A percentile compares a stretch with the other conserved stretches of the same genome.
phyloP scores from a whole-genome alignment of 1,139 yeast genomes.

The Magnusiomyces sp. region DNA sequence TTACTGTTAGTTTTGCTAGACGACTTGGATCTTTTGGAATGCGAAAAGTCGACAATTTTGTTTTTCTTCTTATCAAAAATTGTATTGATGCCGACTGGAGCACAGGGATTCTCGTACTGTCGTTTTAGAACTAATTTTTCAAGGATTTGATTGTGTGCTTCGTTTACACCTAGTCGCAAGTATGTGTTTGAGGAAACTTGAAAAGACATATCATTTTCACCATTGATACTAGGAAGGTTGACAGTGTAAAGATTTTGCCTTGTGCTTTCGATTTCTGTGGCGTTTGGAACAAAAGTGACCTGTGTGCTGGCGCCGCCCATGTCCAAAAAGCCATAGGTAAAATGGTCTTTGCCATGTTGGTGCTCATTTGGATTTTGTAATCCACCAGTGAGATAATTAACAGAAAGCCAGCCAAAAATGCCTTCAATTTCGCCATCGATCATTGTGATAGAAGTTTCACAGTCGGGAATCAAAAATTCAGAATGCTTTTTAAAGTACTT shows the following conservation, averaged over 20 bases:
- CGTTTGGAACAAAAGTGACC: slow-evolving; percentile 65
- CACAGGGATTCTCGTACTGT: slow-evolving; percentile 38
- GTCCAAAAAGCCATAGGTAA: slow-evolving; percentile 67
- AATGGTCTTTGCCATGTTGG: slow-evolving; percentile 44
- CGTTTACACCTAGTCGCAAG: slow-evolving; percentile 68
- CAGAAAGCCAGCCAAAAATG: slow-evolving; percentile 70
- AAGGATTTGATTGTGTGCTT: slow-evolving; percentile 50
- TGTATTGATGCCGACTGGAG: slow-evolving; percentile 30
- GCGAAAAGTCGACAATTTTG: slow-evolving; percentile 3
- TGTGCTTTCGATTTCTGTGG: slow-evolving; percentile 47
- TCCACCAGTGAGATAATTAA: slow-evolving; percentile 59
- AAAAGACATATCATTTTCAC: slow-evolving; percentile 29
- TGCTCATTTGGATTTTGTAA: slow-evolving; percentile 44
- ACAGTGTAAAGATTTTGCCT: slow-evolving; percentile 47
- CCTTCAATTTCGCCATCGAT: slow-evolving; percentile 78
- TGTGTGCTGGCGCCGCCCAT: slow-evolving; percentile 91
- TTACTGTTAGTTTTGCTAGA: slow-evolving; percentile 1
- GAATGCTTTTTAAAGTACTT: slow-evolving; percentile 44
- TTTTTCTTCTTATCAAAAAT: slow-evolving; percentile 10
- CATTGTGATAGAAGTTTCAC: slow-evolving; percentile 48
- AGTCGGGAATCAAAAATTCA: slow-evolving; percentile 48
- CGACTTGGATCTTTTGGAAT: slow-evolving; percentile 11
- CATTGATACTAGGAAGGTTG: slow-evolving; percentile 36
- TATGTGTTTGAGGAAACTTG: slow-evolving; percentile 57
- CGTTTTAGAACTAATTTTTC: slow-evolving; percentile 17